phyloP scores from a whole-genome alignment of 306 rosid species.

The Cotoneaster glaucophyllus region DNA sequence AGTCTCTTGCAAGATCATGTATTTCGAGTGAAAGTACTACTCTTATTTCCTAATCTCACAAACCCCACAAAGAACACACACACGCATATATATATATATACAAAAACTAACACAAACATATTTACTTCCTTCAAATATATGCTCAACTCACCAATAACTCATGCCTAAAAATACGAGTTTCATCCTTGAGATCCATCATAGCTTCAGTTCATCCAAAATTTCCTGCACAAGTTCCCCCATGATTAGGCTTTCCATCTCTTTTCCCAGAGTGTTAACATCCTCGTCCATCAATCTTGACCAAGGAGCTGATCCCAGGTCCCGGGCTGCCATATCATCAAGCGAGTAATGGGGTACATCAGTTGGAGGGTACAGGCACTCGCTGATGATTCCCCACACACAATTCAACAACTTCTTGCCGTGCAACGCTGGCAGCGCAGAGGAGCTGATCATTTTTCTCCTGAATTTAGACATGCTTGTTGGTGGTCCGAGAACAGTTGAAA shows the following conservation, averaged over 20 bases:
- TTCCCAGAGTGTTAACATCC: conserved; percentile 43
- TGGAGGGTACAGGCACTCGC: conserved; percentile 37
- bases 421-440: conserved; percentile 38
- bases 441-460: conserved; percentile 43
- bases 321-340: conserved; percentile 61
- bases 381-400: conserved; percentile 54
- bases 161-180: neutral
- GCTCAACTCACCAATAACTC: conserved; percentile 6
- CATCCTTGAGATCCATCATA: no score
- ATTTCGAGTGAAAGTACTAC: no score
- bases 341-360: conserved; percentile 34
- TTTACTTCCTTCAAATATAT: conserved; percentile 25
- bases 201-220: conserved; percentile 41
- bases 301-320: conserved; percentile 43
- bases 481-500: conserved; percentile 59
- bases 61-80: conserved; percentile 23
- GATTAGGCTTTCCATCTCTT: conserved; percentile 58
- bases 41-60: conserved; percentile 17
- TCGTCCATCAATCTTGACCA: conserved; percentile 56
- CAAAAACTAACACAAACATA: conserved; percentile 29
- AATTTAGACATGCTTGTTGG: conserved; percentile 38
- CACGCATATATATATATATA: conserved; percentile 9
- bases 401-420: conserved; percentile 59
- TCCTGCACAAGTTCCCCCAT: conserved; percentile 69
- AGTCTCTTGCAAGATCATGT: no score